Evolutionary conservation across 345 rosid species (phyloP), one percentile per base, ranked within the genome.

Genomic region (Populus alba): DNA sequence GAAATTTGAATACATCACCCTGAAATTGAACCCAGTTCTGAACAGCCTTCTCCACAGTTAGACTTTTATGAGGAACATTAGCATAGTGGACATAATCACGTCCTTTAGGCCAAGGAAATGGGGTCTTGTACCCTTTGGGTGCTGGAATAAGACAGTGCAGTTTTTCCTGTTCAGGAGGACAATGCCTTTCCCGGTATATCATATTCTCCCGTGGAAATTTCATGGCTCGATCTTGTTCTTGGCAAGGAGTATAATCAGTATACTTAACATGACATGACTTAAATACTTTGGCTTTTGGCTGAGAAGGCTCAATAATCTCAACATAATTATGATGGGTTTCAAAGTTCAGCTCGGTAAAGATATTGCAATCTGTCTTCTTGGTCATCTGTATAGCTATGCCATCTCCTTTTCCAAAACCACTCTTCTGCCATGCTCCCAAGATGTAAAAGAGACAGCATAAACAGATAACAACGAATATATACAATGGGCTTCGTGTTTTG

Each of bases 91-190:
- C 97, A 76, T 94, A 96, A 82, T 96, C 99, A 4, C 97, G 91
- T 51, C 99, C 85, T 75, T 94, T 94, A 75, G 99, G 99, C 99
- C 99, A 96, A 37, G 96, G 90, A 87, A 96, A 92, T 0, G 98
- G 99, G 70, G 95, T 85, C 82, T 73, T 89, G 72, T 96, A 96
- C 43, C 99, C 97, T 81, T 90, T 84, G n/a, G 97, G 97, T 41
- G 99, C 97, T 3, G 98, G 99, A 73, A 94, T 78, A 74, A 96
- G 97, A 81, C 99, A 96, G 8, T 79, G 89, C 57, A 96, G 81
- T 59, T 96, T 96, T 80, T 91, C 98, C 23, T 91, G 87, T 69
- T 89, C 91, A 0, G 93, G 80, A 25, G 98, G 98, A 82, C 99
- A 96, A 81, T 96, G 99, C 73, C 99, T 91, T 81, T 96, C 98